Evolutionary conservation across 2,329 filamentous ascomycete species (phyloP).

Genomic region (Scopulariopsis brevicaulis): DNA sequence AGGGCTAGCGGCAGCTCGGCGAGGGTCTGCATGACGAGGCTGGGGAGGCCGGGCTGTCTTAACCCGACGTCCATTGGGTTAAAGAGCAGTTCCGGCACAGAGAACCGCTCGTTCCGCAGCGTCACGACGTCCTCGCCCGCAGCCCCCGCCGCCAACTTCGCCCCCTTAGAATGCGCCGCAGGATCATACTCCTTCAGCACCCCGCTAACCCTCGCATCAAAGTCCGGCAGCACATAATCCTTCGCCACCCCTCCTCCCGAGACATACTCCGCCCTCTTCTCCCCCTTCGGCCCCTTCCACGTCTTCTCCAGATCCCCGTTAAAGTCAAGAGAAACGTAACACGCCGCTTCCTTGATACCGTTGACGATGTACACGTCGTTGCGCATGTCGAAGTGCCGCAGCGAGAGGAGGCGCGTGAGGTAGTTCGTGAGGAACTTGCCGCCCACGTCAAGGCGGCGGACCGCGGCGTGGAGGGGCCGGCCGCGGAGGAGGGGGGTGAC

Average conservation of each 20-base stretch:
- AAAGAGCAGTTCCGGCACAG: constrained; percentile 83
- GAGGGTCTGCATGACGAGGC: constrained; percentile 72
- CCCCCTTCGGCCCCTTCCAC: constrained; percentile 66
- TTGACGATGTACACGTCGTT: constrained; percentile 91
- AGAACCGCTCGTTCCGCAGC: constrained; percentile 84
- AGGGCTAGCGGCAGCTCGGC: constrained; percentile 66
- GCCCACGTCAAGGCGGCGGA: constrained; percentile 79
- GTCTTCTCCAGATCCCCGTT: constrained; percentile 63
- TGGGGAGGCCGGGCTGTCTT: constrained; percentile 69
- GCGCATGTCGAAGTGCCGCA: constrained; percentile 90
- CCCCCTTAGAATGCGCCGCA: constrained; percentile 39
- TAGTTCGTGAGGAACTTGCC: constrained; percentile 92
- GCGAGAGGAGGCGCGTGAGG: constrained; percentile 76
- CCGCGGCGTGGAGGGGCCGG: constrained; percentile 65
- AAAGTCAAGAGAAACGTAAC: constrained; percentile 75
- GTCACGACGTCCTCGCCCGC: constrained; percentile 69
- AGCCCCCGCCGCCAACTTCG: constrained; percentile 30
- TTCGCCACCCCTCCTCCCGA: constrained; percentile 54
- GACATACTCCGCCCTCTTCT: constrained; percentile 36
- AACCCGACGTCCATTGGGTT: constrained; percentile 77
- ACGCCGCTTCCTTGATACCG: constrained; percentile 86
- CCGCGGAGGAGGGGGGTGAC: constrained; percentile 78
- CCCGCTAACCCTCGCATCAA: constrained; percentile 48
- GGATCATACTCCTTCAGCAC: constrained; percentile 70
- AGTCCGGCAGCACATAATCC: constrained; percentile 88